These are phyloP conservation scores for Thielaviopsis punctulata DNA, from an alignment of 2,329 filamentous ascomycete species.

Conservation along the genomic window DNA sequence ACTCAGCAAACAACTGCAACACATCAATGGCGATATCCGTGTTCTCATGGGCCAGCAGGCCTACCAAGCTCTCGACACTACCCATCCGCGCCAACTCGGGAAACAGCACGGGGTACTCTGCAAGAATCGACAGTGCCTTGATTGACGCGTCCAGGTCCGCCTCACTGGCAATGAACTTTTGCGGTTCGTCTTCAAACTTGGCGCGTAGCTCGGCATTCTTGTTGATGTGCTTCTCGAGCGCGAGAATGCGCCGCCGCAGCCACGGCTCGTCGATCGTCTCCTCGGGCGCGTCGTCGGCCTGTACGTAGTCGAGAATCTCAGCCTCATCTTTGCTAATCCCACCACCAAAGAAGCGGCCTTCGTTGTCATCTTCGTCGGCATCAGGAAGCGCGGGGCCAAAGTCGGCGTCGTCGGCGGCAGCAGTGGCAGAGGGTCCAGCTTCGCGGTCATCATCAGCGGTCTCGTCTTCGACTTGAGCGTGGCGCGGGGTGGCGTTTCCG, in stretches of 20 bases:
- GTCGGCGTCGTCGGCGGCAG: slow-evolving; percentile 34
- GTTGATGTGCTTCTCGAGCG: slow-evolving; percentile 78
- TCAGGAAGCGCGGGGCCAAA: slow-evolving; percentile 30
- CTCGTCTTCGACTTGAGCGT: slow-evolving; percentile 27
- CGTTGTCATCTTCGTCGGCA: slow-evolving; percentile 40
- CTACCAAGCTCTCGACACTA: slow-evolving; percentile 56
- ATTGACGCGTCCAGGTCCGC: slow-evolving; percentile 81
- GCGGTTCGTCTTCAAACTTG: slow-evolving; percentile 62
- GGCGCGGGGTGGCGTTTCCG: slow-evolving; percentile 25
- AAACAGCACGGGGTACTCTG: slow-evolving; percentile 74
- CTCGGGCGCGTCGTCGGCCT: slow-evolving; percentile 31
- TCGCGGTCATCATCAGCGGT: slow-evolving; percentile 26
- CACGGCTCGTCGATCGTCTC: slow-evolving; percentile 73
- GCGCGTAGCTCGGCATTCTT: slow-evolving; percentile 83
- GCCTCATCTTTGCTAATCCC: slow-evolving; percentile 70
- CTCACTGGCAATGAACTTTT: slow-evolving; percentile 71
- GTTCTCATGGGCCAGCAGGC: slow-evolving; percentile 82
- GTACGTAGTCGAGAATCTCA: slow-evolving; percentile 75
- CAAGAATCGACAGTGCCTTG: slow-evolving; percentile 69
- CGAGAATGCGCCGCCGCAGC: slow-evolving; percentile 64
- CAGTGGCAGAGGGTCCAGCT: slow-evolving; percentile 30
- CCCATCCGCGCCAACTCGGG: slow-evolving; percentile 61
- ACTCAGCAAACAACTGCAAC: slow-evolving; percentile 74
- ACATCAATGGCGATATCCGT: slow-evolving; percentile 89
- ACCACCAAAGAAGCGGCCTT: slow-evolving; percentile 88